Evolutionary conservation across 805 yeast genomes (phyloP).

Genomic region (Metschnikowia lunata): DNA sequence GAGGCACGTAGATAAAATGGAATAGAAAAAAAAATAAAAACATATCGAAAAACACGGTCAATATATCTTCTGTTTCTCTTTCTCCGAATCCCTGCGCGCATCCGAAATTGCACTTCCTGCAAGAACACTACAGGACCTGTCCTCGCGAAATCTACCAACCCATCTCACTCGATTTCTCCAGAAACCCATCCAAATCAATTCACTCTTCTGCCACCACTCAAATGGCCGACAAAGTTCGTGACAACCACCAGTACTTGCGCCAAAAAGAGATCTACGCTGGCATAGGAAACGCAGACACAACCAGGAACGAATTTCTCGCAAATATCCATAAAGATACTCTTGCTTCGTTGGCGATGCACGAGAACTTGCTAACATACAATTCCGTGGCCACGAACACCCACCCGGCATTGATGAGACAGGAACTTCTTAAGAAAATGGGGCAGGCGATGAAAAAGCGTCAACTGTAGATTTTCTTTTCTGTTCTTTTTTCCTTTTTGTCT

Average conservation of each 20-base stretch:
- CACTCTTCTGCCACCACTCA: neutral
- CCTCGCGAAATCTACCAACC: neutral
- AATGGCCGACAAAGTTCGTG: slow-evolving; percentile 64
- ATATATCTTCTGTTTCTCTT: too few relatives aligned
- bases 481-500: neutral
- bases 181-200: neutral
- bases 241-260: slow-evolving; percentile 51
- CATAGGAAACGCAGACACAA: slow-evolving; percentile 69
- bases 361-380: slow-evolving; percentile 48
- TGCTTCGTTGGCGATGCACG: slow-evolving; percentile 58
- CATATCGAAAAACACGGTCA: too few relatives aligned
- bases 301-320: slow-evolving; percentile 61
- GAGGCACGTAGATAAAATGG: too few relatives aligned
- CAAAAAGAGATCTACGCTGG: slow-evolving; percentile 65
- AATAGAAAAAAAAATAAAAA: too few relatives aligned
- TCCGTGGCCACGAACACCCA: slow-evolving; percentile 48
- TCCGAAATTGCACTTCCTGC: too few relatives aligned
- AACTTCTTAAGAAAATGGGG: slow-evolving; percentile 35
- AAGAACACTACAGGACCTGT: too few relatives aligned
- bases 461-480: neutral
- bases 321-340: slow-evolving; percentile 67
- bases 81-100: too few relatives aligned
- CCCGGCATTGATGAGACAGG: slow-evolving; percentile 26
- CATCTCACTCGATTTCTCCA: neutral
- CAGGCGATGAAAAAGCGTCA: slow-evolving; percentile 13